These are phyloP conservation scores for Tilletia indica DNA, from an alignment of 1,284 basidiomycete genomes.

Conservation along the genomic window DNA sequence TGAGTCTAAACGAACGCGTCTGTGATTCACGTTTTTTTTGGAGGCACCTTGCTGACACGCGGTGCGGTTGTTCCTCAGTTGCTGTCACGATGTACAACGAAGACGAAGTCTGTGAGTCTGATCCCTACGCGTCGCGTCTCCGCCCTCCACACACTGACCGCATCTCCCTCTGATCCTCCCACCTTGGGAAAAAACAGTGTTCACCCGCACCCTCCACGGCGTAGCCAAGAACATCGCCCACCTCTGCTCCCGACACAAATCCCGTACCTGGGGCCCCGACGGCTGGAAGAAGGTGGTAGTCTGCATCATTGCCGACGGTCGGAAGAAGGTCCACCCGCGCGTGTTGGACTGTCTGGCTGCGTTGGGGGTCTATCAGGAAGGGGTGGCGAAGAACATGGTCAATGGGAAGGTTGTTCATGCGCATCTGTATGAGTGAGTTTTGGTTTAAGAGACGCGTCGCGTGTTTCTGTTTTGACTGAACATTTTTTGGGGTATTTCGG, in stretches of 20 bases:
- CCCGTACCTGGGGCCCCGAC: conserved; percentile 90
- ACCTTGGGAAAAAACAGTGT: conserved; percentile 58
- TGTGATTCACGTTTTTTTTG: not conserved
- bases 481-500: too few species aligned
- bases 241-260: conserved; percentile 87
- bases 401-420: conserved; percentile 84
- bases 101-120: conserved; percentile 67
- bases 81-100: conserved; percentile 87
- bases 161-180: too few species aligned
- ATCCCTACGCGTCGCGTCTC: not conserved
- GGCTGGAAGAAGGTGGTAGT: conserved; percentile 81
- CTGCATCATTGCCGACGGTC: conserved; percentile 84
- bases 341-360: conserved; percentile 76
- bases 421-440: conserved; percentile 75
- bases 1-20: not conserved
- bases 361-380: conserved; percentile 64
- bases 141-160: too few species aligned
- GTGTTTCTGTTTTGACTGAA: too few species aligned
- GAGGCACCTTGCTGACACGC: not conserved
- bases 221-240: conserved; percentile 69
- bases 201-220: conserved; percentile 90
- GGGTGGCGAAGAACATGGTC: conserved; percentile 84
- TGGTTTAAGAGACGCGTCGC: not conserved
- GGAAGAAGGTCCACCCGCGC: conserved; percentile 85
- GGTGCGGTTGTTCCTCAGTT: conserved; percentile 17